Evolutionary conservation across 2,329 filamentous ascomycete species (phyloP).

Genomic region (Diatrype stigma): DNA sequence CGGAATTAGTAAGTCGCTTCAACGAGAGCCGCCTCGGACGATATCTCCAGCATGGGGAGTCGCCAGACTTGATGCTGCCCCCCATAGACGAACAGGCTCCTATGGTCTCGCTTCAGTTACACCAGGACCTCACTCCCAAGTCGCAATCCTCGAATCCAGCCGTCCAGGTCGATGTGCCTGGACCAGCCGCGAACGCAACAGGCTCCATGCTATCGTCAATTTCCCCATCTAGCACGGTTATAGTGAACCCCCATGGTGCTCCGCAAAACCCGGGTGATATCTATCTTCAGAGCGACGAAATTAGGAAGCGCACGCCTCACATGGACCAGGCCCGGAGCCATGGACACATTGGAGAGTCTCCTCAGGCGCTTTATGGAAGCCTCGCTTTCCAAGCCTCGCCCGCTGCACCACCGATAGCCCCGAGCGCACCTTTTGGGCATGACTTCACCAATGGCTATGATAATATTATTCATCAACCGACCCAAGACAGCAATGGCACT

Average conservation of each 20-base stretch:
- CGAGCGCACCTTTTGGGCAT: background rate
- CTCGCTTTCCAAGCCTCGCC: background rate
- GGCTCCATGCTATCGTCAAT: slow-evolving; percentile 15
- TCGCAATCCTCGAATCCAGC: slow-evolving; percentile 10
- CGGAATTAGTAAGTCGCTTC: slow-evolving; percentile 27
- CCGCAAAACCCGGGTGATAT: slow-evolving; percentile 30
- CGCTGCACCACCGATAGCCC: background rate
- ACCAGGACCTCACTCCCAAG: slow-evolving; percentile 9
- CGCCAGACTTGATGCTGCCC: slow-evolving; percentile 22
- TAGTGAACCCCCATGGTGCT: slow-evolving; percentile 27
- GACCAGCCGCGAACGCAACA: slow-evolving; percentile 9
- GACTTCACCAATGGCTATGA: background rate
- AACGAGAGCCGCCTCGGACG: slow-evolving; percentile 29
- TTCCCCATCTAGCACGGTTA: slow-evolving; percentile 13
- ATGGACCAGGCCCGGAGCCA: slow-evolving; percentile 12
- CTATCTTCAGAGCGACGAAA: slow-evolving; percentile 28
- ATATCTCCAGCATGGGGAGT: slow-evolving; percentile 26
- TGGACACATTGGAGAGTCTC: slow-evolving; percentile 10
- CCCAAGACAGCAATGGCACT: background rate
- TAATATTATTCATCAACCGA: background rate
- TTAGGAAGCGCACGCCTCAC: slow-evolving; percentile 22
- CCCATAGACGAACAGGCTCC: slow-evolving; percentile 20
- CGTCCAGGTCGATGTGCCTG: slow-evolving; percentile 10
- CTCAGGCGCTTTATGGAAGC: slow-evolving; percentile 13
- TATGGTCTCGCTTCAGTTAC: slow-evolving; percentile 10